Percentiles rank a stretch among this genome's conserved stretches.
These are phyloP conservation scores for Citrus unshiu DNA, from an alignment of 345 rosid genomes.

Conservation along the genomic window DNA sequence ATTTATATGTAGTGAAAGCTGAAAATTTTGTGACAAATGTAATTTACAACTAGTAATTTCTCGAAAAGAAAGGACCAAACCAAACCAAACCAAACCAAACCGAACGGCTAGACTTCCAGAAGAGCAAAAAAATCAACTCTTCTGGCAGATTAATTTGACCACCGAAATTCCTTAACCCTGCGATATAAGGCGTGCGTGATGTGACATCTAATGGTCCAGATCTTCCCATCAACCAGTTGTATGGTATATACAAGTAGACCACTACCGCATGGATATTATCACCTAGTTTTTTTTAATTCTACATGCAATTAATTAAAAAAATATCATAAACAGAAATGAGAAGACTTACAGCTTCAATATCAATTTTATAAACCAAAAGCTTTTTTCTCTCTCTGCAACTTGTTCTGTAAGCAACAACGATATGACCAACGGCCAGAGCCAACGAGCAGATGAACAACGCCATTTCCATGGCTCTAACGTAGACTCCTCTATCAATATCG, in stretches of 20 bases:
- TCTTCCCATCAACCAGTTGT: not conserved
- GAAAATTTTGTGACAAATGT: no score
- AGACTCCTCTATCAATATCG: conserved; percentile 36
- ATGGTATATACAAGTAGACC: not conserved
- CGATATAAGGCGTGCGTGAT: not conserved
- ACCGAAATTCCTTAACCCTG: not conserved
- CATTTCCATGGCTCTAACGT: conserved; percentile 52
- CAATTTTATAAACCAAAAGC: conserved; percentile 89
- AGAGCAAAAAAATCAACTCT: conserved; percentile 1
- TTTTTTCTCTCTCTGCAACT: conserved; percentile 91
- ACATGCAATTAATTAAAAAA: not conserved
- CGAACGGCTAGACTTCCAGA: conserved; percentile 17
- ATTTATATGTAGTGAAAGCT: no score
- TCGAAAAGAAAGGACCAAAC: not conserved
- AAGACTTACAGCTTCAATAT: conserved; percentile 90
- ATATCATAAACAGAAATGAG: not conserved
- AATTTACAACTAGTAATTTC: no score
- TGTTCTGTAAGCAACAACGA: conserved; percentile 72
- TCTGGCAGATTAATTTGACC: not conserved
- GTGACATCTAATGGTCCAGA: conserved; percentile 5
- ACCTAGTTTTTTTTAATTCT: not conserved
- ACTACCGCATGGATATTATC: not conserved
- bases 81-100: not conserved
- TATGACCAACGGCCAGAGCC: conserved; percentile 64
- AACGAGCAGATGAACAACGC: conserved; percentile 68